Evolutionary conservation across 2,329 filamentous ascomycete genomes (phyloP), one percentile per base, ranked within the genome.

Genomic region (Lasiodiplodia hormozganensis): DNA sequence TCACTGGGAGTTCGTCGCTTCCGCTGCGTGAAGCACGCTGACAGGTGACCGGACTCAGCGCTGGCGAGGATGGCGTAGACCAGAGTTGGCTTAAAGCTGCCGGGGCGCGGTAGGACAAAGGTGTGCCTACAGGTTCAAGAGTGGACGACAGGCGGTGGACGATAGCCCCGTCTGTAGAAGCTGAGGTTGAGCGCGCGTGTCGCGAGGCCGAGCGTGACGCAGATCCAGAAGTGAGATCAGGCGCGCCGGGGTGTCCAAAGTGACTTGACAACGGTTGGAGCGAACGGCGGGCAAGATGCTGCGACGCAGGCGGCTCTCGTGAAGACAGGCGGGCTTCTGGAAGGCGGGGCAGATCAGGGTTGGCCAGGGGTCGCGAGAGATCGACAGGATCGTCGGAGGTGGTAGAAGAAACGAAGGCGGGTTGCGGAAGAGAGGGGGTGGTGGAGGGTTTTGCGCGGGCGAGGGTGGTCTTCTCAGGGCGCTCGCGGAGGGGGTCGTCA

Each of bases 321-420:
- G n/a, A 47, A 34, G 11, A 51, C 47, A 34, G 31, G 62, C 38
- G 62, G 21, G 28, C 14, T 31, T 56, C 25, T 23, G 14, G 62
- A 54, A 31, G 7, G 49, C 62, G 10, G n/a, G 25, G 49, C 23
- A 38, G 36, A 65, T 31, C 34, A 38, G 21, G 62, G 43, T 12
- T n/a, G 54, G 34, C 51, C 36, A 40, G 51, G 34, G 49, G 36
- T n/a, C 11, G 60, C 14, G 62, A 28, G 43, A 43, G 62, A 14
- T 65, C 47, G 62, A 21, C 49, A 12, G 23, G 62, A 53, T 40
- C 40, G 62, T 65, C 62, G 62, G 51, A 65, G 10, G 62, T 16
- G 23, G 60, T 36, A 16, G 31, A 64, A 14, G 36, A 43, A 23
- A 36, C 12, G 56, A 38, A 43, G 56, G 38, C 10, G 28, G 51